Conservation (phyloP, 306 rosid genomes). For the Prinsepia uniflora region DNA sequence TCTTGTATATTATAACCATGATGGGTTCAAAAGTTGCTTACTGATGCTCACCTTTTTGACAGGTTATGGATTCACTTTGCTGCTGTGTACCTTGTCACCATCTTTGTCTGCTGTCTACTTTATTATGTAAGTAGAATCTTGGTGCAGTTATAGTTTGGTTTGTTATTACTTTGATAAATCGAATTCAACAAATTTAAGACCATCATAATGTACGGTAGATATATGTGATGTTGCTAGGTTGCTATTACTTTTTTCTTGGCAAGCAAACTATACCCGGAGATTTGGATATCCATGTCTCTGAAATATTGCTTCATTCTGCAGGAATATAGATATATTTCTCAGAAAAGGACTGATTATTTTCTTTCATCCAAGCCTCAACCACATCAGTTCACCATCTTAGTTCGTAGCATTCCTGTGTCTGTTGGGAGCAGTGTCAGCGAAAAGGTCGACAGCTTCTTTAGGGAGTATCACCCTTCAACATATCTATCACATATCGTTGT, state of each 20-base stretch:
- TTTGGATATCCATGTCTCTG: neutral
- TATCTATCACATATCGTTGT: slow-evolving; percentile 75
- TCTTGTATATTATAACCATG: neutral
- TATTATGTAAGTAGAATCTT: slow-evolving; percentile 54
- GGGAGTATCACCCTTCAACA: slow-evolving; percentile 64
- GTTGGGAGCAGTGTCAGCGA: slow-evolving; percentile 49
- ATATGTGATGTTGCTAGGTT: neutral
- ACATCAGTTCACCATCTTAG: slow-evolving; percentile 85
- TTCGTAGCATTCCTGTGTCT: slow-evolving; percentile 63
- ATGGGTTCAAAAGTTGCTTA: slow-evolving; percentile 26
- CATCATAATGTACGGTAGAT: neutral
- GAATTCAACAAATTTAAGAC: neutral
- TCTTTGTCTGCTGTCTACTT: slow-evolving; percentile 67
- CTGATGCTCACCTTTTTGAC: slow-evolving; percentile 22
- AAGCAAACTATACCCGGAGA: neutral
- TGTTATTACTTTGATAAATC: slow-evolving; percentile 7
- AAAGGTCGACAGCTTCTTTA: slow-evolving; percentile 61
- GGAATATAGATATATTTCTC: slow-evolving; percentile 74
- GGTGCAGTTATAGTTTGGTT: slow-evolving; percentile 17
- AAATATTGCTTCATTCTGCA: slow-evolving; percentile 34
- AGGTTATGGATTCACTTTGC: slow-evolving; percentile 91
- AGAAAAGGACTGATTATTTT: slow-evolving; percentile 68
- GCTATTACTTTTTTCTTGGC: neutral
- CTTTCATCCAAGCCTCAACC: slow-evolving; percentile 78
- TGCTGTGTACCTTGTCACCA: slow-evolving; percentile 80